phyloP scores from a whole-genome alignment of 2,329 filamentous ascomycete species.

The Massarina eburnea region DNA sequence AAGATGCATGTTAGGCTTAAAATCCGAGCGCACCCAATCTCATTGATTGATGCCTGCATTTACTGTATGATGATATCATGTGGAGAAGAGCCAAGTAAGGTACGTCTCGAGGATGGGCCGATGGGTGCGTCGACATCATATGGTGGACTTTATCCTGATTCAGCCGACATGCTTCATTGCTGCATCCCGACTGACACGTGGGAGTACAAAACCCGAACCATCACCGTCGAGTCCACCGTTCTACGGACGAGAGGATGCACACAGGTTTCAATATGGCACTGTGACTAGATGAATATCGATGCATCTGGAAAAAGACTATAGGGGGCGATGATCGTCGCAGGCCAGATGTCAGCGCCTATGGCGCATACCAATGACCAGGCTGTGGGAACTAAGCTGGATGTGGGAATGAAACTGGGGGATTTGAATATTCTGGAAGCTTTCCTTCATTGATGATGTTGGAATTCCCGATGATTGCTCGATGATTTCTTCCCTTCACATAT shows the following conservation, averaged over 20 bases:
- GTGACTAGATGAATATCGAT: neutral
- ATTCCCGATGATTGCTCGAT: no score
- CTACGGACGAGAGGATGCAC: neutral
- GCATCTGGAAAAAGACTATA: neutral
- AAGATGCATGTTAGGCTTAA: neutral
- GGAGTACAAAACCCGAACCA: neutral
- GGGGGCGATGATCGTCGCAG: neutral
- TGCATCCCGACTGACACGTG: constrained; percentile 2
- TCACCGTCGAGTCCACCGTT: neutral
- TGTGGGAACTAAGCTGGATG: neutral
- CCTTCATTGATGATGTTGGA: neutral
- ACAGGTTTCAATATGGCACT: neutral
- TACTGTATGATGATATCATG: constrained; percentile 3
- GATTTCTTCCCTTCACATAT: no score
- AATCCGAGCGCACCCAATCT: neutral
- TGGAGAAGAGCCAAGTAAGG: neutral
- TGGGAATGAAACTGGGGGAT: neutral
- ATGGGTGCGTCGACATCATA: neutral
- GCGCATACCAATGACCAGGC: constrained; percentile 10
- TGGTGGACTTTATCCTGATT: constrained; percentile 2
- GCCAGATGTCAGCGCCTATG: neutral
- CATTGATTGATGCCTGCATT: neutral
- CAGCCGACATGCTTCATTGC: neutral
- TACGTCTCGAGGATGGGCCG: neutral
- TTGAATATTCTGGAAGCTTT: neutral